Base-by-base conservation (phyloP, 2,329 filamentous ascomycete genomes). In the Metarhizium sp. region DNA sequence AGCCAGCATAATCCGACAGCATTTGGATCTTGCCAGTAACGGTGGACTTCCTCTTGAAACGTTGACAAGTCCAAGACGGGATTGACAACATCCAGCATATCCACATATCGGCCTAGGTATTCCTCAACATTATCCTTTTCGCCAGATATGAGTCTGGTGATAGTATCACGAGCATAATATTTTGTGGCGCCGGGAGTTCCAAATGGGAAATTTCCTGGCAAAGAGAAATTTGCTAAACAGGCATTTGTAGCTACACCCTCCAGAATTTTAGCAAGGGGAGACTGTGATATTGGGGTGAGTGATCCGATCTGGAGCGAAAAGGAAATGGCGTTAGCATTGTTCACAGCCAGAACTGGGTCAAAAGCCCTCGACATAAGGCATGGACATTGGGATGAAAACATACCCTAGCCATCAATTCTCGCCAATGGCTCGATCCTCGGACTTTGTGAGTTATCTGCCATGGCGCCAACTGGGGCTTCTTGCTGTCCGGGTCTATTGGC, bases 181-280 rank as follows among this genome's bases (percentile, higher is more conserved):
- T 69, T 70, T 11, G 60, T 61, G 0, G 69, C 66, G 1, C 65
- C 67, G 5, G 67, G 68, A 0, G 68, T 71, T 6, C 69, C 69
- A 58, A 71, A 71, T n/a, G 69, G 69, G 48, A 70, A 71, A 58
- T 71, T 71, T 7, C 66, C 67, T 0, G 69, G 69, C 5, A 71
- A 58, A 11, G 64, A 65, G 51, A 71, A 69, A 58, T 67, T 69
- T 51, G 68, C 64, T 32, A 71, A 60, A 42, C 68, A 71, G 2
- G 67, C 68, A 54, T 69, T 69, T 14, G 67, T 69, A 25, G 65
- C 68, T 4, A 70, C 63, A 25, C 65, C 62, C 47, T 69, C 63
- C 13, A 70, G 63, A 11, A 67, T 66, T 10, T 59, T 55, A 25
- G 63, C 60, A 0, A 70, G 61, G 2, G 63, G 58, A n/a, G 63